Percentiles rank a stretch among this genome's conserved stretches.
phyloP scores from a whole-genome alignment of 306 rosid species.

The Ormosia emarginata region DNA sequence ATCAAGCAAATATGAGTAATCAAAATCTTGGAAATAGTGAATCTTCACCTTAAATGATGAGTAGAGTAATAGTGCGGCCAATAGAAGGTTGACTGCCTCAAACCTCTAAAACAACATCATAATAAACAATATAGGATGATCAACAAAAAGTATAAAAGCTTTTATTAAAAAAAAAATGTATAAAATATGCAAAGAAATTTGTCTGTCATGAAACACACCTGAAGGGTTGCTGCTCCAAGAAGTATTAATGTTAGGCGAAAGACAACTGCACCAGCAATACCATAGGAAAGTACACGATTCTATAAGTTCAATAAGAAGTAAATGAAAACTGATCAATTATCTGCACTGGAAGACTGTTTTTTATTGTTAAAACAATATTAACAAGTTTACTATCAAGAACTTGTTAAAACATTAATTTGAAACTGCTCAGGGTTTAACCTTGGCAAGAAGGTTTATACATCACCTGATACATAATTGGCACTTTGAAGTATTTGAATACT shows the following conservation, averaged over 20 bases:
- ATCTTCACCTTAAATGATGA: slow-evolving; percentile 79
- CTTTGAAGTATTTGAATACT: slow-evolving; percentile 87
- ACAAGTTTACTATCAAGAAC: neutral
- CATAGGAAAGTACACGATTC: slow-evolving; percentile 92
- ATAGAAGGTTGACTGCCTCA: slow-evolving; percentile 85
- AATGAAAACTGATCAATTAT: slow-evolving; percentile 18
- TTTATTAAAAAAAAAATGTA: neutral
- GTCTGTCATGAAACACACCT: slow-evolving; percentile 44
- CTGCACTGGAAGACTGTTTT: neutral
- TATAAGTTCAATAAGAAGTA: slow-evolving; percentile 33
- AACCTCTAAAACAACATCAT: slow-evolving; percentile 55
- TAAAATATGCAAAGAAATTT: neutral
- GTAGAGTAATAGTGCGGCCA: slow-evolving; percentile 72
- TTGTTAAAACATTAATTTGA: slow-evolving; percentile 10
- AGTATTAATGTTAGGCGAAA: slow-evolving; percentile 74
- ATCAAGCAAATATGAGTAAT: slow-evolving; percentile 1
- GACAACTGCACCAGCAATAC: slow-evolving; percentile 86
- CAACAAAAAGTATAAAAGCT: slow-evolving; percentile 2
- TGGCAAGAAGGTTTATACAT: slow-evolving; percentile 17
- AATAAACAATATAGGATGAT: slow-evolving; percentile 24
- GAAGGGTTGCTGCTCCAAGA: slow-evolving; percentile 80
- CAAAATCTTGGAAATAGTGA: neutral
- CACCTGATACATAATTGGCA: slow-evolving; percentile 83
- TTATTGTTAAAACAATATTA: neutral
- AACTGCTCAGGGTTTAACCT: neutral